These are phyloP conservation scores for Naganishia vishniacii DNA, from an alignment of 768 basidiomycete genomes.

Conservation along the genomic window DNA sequence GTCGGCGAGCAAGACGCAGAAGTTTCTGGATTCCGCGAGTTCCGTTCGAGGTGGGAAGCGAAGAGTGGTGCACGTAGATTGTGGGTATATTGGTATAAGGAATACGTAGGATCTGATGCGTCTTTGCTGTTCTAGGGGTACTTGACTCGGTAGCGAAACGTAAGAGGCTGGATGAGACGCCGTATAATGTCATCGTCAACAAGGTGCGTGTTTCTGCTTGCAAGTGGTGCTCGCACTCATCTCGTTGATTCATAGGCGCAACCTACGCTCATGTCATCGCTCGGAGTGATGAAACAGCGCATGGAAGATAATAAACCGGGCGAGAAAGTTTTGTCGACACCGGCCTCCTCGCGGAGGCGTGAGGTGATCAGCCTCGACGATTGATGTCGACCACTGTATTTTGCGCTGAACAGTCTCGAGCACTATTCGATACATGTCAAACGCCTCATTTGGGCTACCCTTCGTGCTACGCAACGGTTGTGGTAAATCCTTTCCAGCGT, in stretches of 20 bases:
- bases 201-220: constrained; percentile 10
- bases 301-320: neutral
- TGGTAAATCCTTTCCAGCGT: no score
- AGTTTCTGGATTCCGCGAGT: constrained; percentile 23
- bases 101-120: neutral
- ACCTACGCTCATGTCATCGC: constrained; percentile 17
- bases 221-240: neutral
- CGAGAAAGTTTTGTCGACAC: neutral
- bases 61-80: constrained; percentile 29
- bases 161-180: constrained; percentile 22
- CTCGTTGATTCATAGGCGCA: constrained; percentile 11
- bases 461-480: no score
- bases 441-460: no score
- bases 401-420: no score
- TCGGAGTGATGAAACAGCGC: constrained; percentile 2
- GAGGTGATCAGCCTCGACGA: neutral
- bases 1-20: constrained; percentile 25
- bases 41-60: constrained; percentile 18
- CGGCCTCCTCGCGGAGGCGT: neutral
- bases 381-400: neutral
- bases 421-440: no score
- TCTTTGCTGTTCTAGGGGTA: constrained; percentile 21
- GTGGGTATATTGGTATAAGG: constrained; percentile 1
- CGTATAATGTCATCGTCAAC: constrained; percentile 28
- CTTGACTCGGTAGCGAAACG: constrained; percentile 26